phyloP scores from a whole-genome alignment of 352 stramenopile species.

The Globisporangium polare region DNA sequence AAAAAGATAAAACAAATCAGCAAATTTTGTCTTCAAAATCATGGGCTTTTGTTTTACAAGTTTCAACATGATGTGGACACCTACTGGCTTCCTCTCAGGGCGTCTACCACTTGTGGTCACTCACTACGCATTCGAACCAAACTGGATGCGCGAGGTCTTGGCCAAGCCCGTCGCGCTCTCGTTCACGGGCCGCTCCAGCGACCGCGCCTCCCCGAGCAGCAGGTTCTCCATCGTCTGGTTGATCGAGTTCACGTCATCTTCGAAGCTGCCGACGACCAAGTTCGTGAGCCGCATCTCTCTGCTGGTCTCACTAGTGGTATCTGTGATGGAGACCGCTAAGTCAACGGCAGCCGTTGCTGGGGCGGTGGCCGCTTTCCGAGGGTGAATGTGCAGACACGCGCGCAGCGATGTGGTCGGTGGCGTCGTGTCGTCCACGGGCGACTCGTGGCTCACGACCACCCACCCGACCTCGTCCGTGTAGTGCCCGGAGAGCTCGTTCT shows the following conservation, averaged over 20 bases:
- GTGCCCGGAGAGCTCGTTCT: constrained; percentile 9
- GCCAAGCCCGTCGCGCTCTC: not conserved
- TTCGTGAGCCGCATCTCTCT: not conserved
- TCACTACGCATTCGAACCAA: not conserved
- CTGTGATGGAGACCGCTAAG: not conserved
- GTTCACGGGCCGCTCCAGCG: not conserved
- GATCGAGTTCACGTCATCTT: constrained; percentile 21
- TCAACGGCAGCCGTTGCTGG: not conserved
- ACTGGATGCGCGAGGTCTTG: not conserved
- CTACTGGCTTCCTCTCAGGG: not conserved
- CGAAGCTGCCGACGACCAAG: constrained; percentile 11
- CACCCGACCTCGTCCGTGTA: constrained; percentile 13
- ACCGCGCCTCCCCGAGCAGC: constrained; percentile 4
- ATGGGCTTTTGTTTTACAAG: not conserved
- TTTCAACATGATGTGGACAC: not conserved
- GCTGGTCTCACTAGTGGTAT: not conserved
- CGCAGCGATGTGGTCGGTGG: constrained; percentile 7
- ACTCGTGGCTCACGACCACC: constrained; percentile 8
- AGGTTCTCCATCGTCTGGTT: constrained; percentile 17
- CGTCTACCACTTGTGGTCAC: not conserved
- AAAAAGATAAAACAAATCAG: not conserved
- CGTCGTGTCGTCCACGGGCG: not conserved
- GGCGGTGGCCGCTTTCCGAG: not conserved
- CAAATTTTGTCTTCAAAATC: not conserved
- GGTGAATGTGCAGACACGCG: constrained; percentile 13